Evolutionary conservation across 495 filamentous ascomycete genomes (phyloP).

Genomic region (Penicillium macrosclerotiorum): DNA sequence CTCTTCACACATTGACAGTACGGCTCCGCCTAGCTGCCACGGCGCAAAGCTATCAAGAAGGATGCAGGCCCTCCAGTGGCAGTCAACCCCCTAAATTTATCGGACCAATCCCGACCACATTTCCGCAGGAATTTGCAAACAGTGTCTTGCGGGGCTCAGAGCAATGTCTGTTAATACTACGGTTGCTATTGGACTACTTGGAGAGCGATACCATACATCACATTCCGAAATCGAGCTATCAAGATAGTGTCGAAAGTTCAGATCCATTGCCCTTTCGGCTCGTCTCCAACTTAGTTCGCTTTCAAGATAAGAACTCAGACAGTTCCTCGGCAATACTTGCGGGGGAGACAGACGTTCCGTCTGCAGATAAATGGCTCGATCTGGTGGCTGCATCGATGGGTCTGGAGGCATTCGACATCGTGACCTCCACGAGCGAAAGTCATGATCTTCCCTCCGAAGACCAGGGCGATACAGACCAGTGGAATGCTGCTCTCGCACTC

Average conservation of each 20-base stretch:
- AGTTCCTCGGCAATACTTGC: background rate
- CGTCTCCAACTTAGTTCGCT: constrained; percentile 15
- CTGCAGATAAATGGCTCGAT: constrained; percentile 21
- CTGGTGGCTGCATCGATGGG: constrained; percentile 25
- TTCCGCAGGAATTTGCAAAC: constrained; percentile 21
- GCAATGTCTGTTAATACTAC: constrained; percentile 15
- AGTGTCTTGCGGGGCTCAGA: constrained; percentile 19
- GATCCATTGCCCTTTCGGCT: constrained; percentile 16
- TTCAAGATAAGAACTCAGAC: background rate
- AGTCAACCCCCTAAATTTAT: constrained; percentile 15
- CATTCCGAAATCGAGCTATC: background rate
- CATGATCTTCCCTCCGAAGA: background rate
- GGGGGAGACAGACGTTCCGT: background rate
- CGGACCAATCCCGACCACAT: constrained; percentile 19
- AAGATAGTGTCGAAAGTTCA: background rate
- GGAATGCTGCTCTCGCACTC: background rate
- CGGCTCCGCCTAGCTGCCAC: constrained; percentile 15
- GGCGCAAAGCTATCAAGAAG: constrained; percentile 7
- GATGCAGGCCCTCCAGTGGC: too few species aligned
- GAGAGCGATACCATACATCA: background rate
- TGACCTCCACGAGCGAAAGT: constrained; percentile 1
- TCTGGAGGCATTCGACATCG: constrained; percentile 18
- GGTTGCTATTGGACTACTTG: constrained; percentile 14
- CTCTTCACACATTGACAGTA: constrained; percentile 6
- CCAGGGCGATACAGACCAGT: background rate